Conservation (phyloP, 345 rosid genomes). For the Hirschfeldia incana region DNA sequence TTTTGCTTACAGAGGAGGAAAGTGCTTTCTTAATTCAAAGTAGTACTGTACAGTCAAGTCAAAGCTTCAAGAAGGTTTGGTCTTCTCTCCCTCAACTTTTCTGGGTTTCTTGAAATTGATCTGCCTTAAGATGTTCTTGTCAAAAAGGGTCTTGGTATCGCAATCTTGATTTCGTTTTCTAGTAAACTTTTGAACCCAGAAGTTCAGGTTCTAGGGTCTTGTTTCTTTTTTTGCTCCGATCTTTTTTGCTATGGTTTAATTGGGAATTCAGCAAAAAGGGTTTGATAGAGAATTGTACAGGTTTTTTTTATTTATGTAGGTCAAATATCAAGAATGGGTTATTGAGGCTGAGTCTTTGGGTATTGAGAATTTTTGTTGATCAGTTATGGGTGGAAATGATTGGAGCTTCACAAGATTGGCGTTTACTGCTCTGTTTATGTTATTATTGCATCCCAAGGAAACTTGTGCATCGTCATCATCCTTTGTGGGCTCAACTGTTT, state of each 20-base stretch:
- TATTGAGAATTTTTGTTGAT: not conserved
- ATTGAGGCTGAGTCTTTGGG: not conserved
- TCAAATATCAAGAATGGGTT: constrained; percentile 6
- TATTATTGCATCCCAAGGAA: constrained; percentile 44
- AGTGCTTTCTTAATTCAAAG: constrained; percentile 5
- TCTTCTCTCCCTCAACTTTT: constrained; percentile 17
- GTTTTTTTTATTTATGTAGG: too few relatives aligned
- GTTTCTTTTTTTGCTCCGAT: not conserved
- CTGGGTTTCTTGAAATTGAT: constrained; percentile 25
- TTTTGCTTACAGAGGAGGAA: not conserved
- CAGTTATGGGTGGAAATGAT: constrained; percentile 32
- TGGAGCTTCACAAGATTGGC: constrained; percentile 34
- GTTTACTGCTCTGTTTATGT: constrained; percentile 43
- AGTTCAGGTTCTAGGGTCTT: constrained; percentile 11
- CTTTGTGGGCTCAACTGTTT: constrained; percentile 49
- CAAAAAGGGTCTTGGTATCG: not conserved
- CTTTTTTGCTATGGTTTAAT: not conserved
- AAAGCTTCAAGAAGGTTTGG: constrained; percentile 35
- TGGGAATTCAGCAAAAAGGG: constrained; percentile 10
- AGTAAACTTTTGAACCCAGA: constrained; percentile 2
- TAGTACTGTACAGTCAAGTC: constrained; percentile 34
- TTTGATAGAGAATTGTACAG: constrained; percentile 9
- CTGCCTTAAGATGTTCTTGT: not conserved
- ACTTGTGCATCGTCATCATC: constrained; percentile 42
- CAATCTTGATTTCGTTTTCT: constrained; percentile 1